A percentile compares a stretch with the other conserved stretches of the same genome.
Conservation (phyloP, 164 flowering plant species). For the Santalum album region DNA sequence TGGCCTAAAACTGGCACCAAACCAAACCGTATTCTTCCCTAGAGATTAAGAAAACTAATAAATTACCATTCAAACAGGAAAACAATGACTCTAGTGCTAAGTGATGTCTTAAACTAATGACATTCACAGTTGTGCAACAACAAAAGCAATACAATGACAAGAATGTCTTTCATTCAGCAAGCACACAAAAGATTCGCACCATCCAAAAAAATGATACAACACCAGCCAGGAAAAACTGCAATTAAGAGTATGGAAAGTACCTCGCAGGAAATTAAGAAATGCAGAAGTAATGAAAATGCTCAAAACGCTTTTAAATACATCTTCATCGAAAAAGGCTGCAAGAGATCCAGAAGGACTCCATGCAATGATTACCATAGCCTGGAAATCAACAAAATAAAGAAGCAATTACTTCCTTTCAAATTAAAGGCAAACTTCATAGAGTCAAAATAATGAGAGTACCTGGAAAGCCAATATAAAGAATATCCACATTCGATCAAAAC, state of each 20-base stretch:
- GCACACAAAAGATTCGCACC: no score
- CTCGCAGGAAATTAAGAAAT: constrained; percentile 71
- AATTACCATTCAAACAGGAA: no score
- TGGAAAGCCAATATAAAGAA: constrained; percentile 85
- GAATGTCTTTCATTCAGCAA: no score
- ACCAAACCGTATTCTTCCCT: no score
- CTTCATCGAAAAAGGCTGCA: constrained; percentile 49
- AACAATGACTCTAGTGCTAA: no score
- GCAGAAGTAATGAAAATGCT: constrained; percentile 85
- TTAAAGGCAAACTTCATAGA: not conserved
- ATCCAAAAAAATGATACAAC: no score
- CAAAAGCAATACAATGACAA: no score
- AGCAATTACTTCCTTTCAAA: not conserved
- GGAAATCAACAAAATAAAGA: constrained; percentile 17
- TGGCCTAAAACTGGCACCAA: no score
- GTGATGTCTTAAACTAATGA: no score
- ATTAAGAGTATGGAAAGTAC: constrained; percentile 21
- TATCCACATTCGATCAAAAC: constrained; percentile 97
- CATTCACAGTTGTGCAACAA: no score
- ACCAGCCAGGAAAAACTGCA: not conserved
- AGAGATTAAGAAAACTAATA: no score
- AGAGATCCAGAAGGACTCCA: constrained; percentile 68
- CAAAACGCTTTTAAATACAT: constrained; percentile 54
- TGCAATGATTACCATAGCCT: constrained; percentile 94
- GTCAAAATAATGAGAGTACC: constrained; percentile 29